Conservation (phyloP, 495 filamentous ascomycete species). For the Penicillium cinerascens region DNA sequence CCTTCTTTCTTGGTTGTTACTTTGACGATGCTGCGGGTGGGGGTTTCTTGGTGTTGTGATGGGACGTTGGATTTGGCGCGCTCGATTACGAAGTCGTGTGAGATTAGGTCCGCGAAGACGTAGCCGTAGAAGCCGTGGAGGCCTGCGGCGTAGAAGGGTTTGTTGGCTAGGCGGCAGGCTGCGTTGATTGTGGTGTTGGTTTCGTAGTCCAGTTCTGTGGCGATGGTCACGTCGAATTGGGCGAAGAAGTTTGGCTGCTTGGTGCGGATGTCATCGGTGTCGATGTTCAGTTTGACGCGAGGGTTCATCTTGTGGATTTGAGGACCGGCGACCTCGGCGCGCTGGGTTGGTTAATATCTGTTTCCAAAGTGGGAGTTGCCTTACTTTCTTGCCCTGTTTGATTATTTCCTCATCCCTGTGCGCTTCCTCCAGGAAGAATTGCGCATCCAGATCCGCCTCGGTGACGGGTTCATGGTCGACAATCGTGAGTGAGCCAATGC, state of each 20-base stretch:
- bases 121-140: constrained; percentile 92
- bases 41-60: constrained; percentile 66
- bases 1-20: constrained; percentile 69
- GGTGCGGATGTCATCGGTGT: constrained; percentile 58
- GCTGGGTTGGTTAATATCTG: constrained; percentile 37
- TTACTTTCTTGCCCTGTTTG: constrained; percentile 64
- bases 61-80: constrained; percentile 72
- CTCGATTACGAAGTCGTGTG: constrained; percentile 83
- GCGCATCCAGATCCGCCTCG: constrained; percentile 77
- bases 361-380: background rate
- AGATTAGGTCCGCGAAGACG: constrained; percentile 87
- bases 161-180: constrained; percentile 66
- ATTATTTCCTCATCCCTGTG: constrained; percentile 42
- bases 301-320: constrained; percentile 85
- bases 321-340: constrained; percentile 77
- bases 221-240: constrained; percentile 81
- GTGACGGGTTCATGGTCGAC: constrained; percentile 75
- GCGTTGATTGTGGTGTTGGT: constrained; percentile 76
- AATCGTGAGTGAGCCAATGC: constrained; percentile 87
- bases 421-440: constrained; percentile 78
- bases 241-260: constrained; percentile 70
- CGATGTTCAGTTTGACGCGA: constrained; percentile 71
- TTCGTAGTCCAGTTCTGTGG: constrained; percentile 77
- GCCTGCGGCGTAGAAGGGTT: constrained; percentile 84
- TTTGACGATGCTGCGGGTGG: constrained; percentile 70